Evolutionary conservation across 306 rosid species (phyloP).

Genomic region (Sicyos baderoa): DNA sequence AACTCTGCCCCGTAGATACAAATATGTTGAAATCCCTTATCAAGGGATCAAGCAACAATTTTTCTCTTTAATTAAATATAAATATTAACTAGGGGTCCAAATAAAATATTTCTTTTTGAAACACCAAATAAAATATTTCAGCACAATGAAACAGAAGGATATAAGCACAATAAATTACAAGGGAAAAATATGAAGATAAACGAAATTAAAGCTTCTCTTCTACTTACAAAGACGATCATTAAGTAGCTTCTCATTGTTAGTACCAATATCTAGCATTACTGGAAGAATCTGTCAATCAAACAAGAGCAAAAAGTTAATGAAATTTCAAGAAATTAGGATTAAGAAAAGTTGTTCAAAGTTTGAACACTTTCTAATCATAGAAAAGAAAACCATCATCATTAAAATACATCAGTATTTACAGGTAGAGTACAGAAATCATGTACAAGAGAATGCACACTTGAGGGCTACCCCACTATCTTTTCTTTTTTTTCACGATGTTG

Average conservation of each 20-base stretch:
- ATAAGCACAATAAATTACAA: not conserved
- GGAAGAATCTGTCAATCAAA: conserved; percentile 69
- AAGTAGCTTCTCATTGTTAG: conserved; percentile 86
- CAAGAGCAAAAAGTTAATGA: conserved; percentile 23
- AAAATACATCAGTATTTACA: not conserved
- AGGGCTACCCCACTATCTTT: not conserved
- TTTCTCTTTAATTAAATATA: not conserved
- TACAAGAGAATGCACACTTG: conserved; percentile 14
- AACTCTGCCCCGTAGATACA: too few relatives aligned
- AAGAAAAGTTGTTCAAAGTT: not conserved
- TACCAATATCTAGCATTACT: conserved; percentile 94
- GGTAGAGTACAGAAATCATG: not conserved
- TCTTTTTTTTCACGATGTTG: too few relatives aligned
- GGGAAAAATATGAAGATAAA: conserved; percentile 15
- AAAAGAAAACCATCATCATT: not conserved
- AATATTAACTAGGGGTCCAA: not conserved
- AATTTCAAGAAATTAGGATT: not conserved
- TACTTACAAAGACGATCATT: conserved; percentile 85
- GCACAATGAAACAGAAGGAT: not conserved
- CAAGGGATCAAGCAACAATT: not conserved
- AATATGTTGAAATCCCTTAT: not conserved
- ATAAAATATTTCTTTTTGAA: conserved; percentile 3
- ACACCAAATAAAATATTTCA: conserved; percentile 2
- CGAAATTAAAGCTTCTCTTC: conserved; percentile 16
- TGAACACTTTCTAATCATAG: not conserved